Base-by-base conservation (phyloP, 2,329 filamentous ascomycete genomes). In the Parasarocladium wereldwijsianum region DNA sequence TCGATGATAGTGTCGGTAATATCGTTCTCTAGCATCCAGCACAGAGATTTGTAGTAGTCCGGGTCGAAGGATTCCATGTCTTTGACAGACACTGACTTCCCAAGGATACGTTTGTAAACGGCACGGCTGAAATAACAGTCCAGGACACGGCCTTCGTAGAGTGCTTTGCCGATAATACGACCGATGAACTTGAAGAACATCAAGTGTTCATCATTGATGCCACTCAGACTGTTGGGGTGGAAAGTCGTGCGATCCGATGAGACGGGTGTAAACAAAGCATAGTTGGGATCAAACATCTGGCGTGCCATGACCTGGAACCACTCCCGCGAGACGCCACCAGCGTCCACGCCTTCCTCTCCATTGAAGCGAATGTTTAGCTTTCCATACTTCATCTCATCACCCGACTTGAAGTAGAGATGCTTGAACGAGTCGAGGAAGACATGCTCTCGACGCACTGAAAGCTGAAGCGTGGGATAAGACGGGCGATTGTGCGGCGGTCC, bases 131-230 rank as follows among this genome's bases (percentile, higher is more conserved):
- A 98, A 65, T 96, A 93, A 55, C 90, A 98, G 54, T 98, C 90
- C 17, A 98, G 74, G 20, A 98, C 76, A 33, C 90, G 81, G 26
- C 84, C 83, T 59, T 98, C 92, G 52, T 96, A 98, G 28, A 98
- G 66, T 21, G 90, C 90, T 57, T 98, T 98, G 45, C 90, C 92
- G 43, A 98, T 98, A 55, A 98, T 85, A 29, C 90, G 82, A 24
- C 90, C 90, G 45, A 98, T 94, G 57, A 98, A 98, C 52, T 96
- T 96, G 72, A 98, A 98, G 69, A 94, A 98, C 63, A 84, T 75
- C 35, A 96, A 57, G 61, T 98, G 92, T 55, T 98, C 87, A 19
- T 82, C 77, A 50, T 98, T 98, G 67, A 96, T 77, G 25, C 76
- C 76, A 54, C 87, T 96, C 38, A 92, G 70, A 48, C 84, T 84